A percentile compares a stretch with the other conserved stretches of the same genome.
phyloP scores from a whole-genome alignment of 2,329 filamentous ascomycete genomes.

The Pseudopithomyces chartarum region DNA sequence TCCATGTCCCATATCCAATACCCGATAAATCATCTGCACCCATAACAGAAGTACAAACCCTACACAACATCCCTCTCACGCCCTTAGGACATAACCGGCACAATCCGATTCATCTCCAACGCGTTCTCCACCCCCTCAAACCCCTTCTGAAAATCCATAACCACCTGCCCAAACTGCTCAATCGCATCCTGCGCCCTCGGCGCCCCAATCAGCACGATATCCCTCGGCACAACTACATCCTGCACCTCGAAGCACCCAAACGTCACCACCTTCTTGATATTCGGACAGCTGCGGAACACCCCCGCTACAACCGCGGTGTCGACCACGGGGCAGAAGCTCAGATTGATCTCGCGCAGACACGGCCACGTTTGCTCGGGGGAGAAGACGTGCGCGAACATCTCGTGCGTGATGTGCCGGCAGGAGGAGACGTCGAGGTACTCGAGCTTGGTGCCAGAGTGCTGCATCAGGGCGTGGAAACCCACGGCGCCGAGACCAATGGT shows the following conservation, averaged over 20 bases:
- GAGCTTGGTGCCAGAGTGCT: slow-evolving; percentile 73
- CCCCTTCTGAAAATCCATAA: slow-evolving; percentile 38
- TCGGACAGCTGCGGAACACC: slow-evolving; percentile 69
- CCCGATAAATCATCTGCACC: neutral
- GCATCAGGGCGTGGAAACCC: slow-evolving; percentile 82
- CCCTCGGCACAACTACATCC: slow-evolving; percentile 60
- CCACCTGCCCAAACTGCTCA: slow-evolving; percentile 53
- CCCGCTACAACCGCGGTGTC: slow-evolving; percentile 67
- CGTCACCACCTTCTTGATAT: slow-evolving; percentile 60
- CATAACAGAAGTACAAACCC: neutral
- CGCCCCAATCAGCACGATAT: slow-evolving; percentile 64
- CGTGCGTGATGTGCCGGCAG: slow-evolving; percentile 77
- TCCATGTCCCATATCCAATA: neutral
- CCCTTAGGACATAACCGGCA: slow-evolving; percentile 27
- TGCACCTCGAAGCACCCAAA: slow-evolving; percentile 67
- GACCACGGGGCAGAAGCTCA: slow-evolving; percentile 75
- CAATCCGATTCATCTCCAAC: slow-evolving; percentile 21
- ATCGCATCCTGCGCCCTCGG: slow-evolving; percentile 63
- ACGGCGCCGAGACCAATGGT: slow-evolving; percentile 73
- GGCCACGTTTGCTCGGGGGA: slow-evolving; percentile 65
- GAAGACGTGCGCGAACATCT: slow-evolving; percentile 78
- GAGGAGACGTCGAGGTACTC: slow-evolving; percentile 76
- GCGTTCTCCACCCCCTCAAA: slow-evolving; percentile 16
- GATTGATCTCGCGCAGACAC: slow-evolving; percentile 71
- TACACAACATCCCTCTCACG: neutral